Conservation (phyloP, 2,329 filamentous ascomycete genomes). For the Bimuria novae-zelandiae region DNA sequence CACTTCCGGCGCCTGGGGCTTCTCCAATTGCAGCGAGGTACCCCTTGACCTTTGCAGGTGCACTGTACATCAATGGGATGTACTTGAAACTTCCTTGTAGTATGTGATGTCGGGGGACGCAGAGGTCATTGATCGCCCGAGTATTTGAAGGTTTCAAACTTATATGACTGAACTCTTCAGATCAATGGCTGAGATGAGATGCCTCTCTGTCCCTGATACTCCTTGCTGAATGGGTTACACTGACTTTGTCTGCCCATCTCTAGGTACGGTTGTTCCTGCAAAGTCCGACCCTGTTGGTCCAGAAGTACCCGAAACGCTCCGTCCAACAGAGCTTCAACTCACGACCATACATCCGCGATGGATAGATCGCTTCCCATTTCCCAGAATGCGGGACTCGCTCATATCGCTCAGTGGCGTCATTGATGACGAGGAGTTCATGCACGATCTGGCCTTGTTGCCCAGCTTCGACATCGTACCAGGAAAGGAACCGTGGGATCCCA, state of each 20-base stretch:
- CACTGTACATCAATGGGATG: conserved; percentile 39
- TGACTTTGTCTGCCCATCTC: too few species aligned
- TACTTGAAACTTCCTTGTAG: conserved; percentile 38
- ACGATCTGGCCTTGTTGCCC: conserved; percentile 39
- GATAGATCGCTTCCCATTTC: conserved; percentile 51
- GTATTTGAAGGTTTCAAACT: too few species aligned
- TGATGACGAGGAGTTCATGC: conserved; percentile 46
- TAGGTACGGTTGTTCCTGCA: conserved; percentile 22
- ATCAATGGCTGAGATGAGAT: too few species aligned
- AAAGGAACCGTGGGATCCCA: conserved; percentile 38
- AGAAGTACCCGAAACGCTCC: conserved; percentile 29
- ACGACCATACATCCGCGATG: conserved; percentile 43
- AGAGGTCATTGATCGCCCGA: too few species aligned
- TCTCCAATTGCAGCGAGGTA: conserved; percentile 10
- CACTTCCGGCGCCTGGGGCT: not conserved
- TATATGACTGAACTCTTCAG: too few species aligned
- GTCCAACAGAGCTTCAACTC: conserved; percentile 43
- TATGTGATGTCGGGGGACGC: too few species aligned
- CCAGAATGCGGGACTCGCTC: conserved; percentile 46
- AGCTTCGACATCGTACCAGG: conserved; percentile 41
- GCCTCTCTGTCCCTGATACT: too few species aligned
- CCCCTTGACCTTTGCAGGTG: conserved; percentile 30
- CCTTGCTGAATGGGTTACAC: too few species aligned
- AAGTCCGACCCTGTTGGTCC: conserved; percentile 26
- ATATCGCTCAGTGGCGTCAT: conserved; percentile 38